Evolutionary conservation across 306 rosid species (phyloP).

Genomic region (Canavalia ensiformis): DNA sequence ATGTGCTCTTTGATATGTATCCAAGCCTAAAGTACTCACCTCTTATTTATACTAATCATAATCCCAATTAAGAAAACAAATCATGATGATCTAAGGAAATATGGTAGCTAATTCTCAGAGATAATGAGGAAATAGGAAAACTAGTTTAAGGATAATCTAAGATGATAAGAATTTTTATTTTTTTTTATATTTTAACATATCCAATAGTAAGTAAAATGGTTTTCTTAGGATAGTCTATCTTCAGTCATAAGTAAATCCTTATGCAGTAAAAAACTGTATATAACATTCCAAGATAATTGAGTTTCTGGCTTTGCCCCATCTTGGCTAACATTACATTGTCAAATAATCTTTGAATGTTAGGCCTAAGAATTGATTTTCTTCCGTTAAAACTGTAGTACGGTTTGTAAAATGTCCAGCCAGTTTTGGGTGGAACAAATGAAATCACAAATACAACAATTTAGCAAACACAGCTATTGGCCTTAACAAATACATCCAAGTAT

Average conservation of each 20-base stretch:
- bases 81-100: too few relatives aligned
- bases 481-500: conserved; percentile 2
- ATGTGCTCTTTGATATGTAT: too few relatives aligned
- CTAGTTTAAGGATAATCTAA: too few relatives aligned
- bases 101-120: too few relatives aligned
- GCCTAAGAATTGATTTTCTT: conserved; percentile 1
- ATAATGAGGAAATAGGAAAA: too few relatives aligned
- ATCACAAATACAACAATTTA: background rate
- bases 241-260: conserved; percentile 5
- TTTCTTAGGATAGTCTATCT: conserved; percentile 25
- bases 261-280: background rate
- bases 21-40: too few relatives aligned
- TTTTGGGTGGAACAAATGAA: background rate
- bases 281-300: background rate
- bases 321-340: conserved; percentile 29
- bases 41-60: too few relatives aligned
- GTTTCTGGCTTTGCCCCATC: conserved; percentile 12
- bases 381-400: background rate
- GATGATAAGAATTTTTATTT: too few relatives aligned
- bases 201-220: background rate
- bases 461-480: background rate
- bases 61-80: too few relatives aligned
- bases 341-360: background rate
- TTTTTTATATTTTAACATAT: background rate
- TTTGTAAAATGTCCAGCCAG: conserved; percentile 4